Percentiles rank a stretch among this genome's conserved stretches.
Conservation (phyloP, 2,329 filamentous ascomycete genomes). For the Diplodia mutila region DNA sequence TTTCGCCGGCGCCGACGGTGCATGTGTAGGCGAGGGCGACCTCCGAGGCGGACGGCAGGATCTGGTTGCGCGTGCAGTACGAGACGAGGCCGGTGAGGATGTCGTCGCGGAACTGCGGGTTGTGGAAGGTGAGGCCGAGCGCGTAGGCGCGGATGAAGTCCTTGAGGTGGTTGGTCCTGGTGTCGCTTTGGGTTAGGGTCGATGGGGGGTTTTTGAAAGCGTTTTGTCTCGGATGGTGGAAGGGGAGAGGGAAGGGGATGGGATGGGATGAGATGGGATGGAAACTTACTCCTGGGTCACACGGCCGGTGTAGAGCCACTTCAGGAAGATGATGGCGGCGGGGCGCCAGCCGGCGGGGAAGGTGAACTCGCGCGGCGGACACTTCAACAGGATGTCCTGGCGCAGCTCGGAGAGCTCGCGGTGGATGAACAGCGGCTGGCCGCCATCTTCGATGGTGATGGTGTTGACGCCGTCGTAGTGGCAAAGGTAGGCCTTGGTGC, state of each 20-base stretch:
- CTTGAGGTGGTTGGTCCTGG: background rate
- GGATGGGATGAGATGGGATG: too few species aligned
- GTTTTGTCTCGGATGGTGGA: background rate
- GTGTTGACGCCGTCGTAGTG: constrained; percentile 8
- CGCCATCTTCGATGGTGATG: constrained; percentile 3
- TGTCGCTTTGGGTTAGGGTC: constrained; percentile 1
- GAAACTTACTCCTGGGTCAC: constrained; percentile 4
- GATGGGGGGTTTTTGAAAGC: background rate
- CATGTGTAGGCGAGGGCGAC: constrained; percentile 3
- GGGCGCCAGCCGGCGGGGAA: constrained; percentile 2
- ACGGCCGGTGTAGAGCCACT: constrained; percentile 12
- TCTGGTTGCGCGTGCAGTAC: background rate
- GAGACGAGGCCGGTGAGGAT: constrained; percentile 3
- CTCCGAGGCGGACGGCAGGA: background rate
- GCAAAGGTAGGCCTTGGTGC: constrained; percentile 3
- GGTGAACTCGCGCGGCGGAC: background rate
- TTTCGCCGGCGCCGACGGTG: too few species aligned
- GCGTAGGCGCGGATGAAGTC: constrained; percentile 18
- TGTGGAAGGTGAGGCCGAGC: background rate
- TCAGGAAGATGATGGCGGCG: constrained; percentile 3
- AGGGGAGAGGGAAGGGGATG: too few species aligned
- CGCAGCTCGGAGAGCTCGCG: background rate
- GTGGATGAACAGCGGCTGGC: background rate
- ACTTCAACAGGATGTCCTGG: background rate
- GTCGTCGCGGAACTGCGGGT: constrained; percentile 16